Evolutionary conservation across 192 early-diverging fungal genomes (phyloP).

Genomic region (Pilaira anomala): DNA sequence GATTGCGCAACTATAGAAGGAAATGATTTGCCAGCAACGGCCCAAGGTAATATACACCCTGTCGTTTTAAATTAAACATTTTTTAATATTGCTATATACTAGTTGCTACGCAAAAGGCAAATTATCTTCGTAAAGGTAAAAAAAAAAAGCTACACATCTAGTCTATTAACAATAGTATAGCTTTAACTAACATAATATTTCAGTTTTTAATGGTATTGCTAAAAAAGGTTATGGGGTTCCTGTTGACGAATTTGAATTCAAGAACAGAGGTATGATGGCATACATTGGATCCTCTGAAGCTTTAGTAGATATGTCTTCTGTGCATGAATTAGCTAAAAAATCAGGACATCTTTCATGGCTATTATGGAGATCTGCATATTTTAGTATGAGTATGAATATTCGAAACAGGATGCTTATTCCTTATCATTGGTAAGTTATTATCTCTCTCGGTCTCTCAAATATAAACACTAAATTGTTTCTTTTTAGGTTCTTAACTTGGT

Average conservation of each 20-base stretch:
- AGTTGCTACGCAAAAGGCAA: slow-evolving; percentile 74
- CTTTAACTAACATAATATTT: background rate
- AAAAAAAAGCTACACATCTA: background rate
- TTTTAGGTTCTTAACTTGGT: slow-evolving; percentile 23
- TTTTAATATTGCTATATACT: background rate
- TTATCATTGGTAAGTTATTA: slow-evolving; percentile 54
- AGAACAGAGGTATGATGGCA: slow-evolving; percentile 64
- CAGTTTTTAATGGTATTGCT: slow-evolving; percentile 26
- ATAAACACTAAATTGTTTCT: background rate
- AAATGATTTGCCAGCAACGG: slow-evolving; percentile 73
- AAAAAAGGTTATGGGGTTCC: slow-evolving; percentile 23
- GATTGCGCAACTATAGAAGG: slow-evolving; percentile 87
- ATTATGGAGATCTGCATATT: slow-evolving; percentile 73
- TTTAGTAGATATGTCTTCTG: slow-evolving; percentile 54
- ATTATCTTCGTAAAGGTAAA: slow-evolving; percentile 58
- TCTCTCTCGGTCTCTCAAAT: background rate
- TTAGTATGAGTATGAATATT: slow-evolving; percentile 61
- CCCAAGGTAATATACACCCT: slow-evolving; percentile 53
- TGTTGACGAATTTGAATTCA: slow-evolving; percentile 52
- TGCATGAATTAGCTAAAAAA: slow-evolving; percentile 47
- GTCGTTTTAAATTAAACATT: background rate
- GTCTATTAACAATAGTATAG: background rate
- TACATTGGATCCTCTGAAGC: slow-evolving; percentile 64
- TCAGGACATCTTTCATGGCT: slow-evolving; percentile 54
- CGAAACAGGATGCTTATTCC: slow-evolving; percentile 77